A percentile compares a stretch with the other conserved stretches of the same genome.
Conservation (phyloP, 805 yeast species). For the Maudiozyma barnettii region DNA sequence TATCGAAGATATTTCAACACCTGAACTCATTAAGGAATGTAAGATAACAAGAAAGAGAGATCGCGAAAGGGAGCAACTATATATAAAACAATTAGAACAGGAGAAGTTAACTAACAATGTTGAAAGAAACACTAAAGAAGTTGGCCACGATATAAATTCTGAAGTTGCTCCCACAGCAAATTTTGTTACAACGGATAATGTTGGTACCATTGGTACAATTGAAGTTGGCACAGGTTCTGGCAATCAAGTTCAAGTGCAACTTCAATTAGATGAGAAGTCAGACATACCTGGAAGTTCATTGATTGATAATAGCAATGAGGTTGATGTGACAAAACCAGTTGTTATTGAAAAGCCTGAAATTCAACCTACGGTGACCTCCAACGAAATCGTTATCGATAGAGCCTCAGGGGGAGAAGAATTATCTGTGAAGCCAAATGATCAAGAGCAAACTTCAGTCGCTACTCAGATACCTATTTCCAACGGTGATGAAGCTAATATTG, state of each 20-base stretch:
- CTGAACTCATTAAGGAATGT: conserved; percentile 69
- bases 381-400: neutral
- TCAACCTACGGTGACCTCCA: neutral
- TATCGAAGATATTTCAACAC: conserved; percentile 73
- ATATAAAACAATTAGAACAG: conserved; percentile 24
- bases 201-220: neutral
- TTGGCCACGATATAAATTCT: neutral
- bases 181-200: neutral
- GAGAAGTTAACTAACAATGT: neutral
- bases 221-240: conserved; percentile 21
- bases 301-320: too few species aligned
- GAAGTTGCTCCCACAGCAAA: conserved; percentile 6
- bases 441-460: neutral
- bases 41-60: conserved; percentile 63
- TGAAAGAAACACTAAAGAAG: neutral
- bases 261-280: neutral
- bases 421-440: neutral
- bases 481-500: conserved; percentile 12
- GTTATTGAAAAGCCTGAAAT: neutral
- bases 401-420: too few species aligned
- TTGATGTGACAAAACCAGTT: neutral
- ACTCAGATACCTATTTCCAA: neutral
- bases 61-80: conserved; percentile 37
- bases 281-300: neutral
- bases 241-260: conserved; percentile 16